Evolutionary conservation across 2,329 filamentous ascomycete species (phyloP).

Genomic region (Alternaria brassicicola): DNA sequence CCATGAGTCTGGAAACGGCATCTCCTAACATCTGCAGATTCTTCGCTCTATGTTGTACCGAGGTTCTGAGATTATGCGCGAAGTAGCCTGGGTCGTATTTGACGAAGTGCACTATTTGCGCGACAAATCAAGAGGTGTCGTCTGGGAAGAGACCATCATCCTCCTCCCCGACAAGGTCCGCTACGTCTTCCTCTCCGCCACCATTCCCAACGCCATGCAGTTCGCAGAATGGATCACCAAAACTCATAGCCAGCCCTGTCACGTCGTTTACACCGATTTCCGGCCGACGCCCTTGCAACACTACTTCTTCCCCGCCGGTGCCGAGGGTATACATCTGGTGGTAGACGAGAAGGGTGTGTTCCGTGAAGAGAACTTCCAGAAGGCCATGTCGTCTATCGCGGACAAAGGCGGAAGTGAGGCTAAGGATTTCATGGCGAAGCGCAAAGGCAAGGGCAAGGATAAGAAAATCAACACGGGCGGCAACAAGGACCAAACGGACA

Average conservation of each 20-base stretch:
- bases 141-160: slow-evolving; percentile 99
- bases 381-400: slow-evolving; percentile 88
- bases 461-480: slow-evolving; percentile 91
- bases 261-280: slow-evolving; percentile 99
- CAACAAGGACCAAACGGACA: slow-evolving; percentile 70
- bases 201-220: slow-evolving; percentile 98
- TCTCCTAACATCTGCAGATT: slow-evolving; percentile 64
- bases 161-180: slow-evolving; percentile 96
- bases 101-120: slow-evolving; percentile 99
- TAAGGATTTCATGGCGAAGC: slow-evolving; percentile 76
- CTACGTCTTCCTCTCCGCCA: slow-evolving; percentile 97
- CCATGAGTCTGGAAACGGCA: no score
- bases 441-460: slow-evolving; percentile 86
- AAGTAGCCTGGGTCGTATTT: slow-evolving; percentile 98
- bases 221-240: slow-evolving; percentile 99
- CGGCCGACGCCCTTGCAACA: slow-evolving; percentile 94
- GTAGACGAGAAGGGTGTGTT: slow-evolving; percentile 98
- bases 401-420: slow-evolving; percentile 86
- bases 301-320: slow-evolving; percentile 94
- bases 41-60: slow-evolving; percentile 97
- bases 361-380: slow-evolving; percentile 96
- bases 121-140: slow-evolving; percentile 90
- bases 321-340: slow-evolving; percentile 89
- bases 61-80: slow-evolving; percentile 98
- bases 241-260: slow-evolving; percentile 95